Percentiles rank a stretch among this genome's conserved stretches.
These are phyloP conservation scores for Coniella vitis DNA, from an alignment of 2,329 filamentous ascomycete species.

Conservation along the genomic window DNA sequence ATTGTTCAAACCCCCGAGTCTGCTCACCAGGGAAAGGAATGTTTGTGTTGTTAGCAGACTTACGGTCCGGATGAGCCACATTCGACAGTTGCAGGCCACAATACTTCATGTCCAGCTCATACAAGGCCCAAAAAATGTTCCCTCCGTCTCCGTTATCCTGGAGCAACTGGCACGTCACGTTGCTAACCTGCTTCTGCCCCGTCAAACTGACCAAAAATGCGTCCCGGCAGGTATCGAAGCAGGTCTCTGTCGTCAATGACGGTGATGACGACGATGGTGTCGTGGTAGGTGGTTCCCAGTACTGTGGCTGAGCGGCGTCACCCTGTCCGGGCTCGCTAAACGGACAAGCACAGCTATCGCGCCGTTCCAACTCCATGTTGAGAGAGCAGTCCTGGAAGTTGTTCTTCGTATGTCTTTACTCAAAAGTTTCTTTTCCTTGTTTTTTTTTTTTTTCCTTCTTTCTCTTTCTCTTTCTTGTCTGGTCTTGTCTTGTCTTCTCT, in stretches of 20 bases:
- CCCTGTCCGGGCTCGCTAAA: conserved; percentile 7
- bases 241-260: background rate
- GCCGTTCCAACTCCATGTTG: conserved; percentile 3
- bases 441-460: background rate
- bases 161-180: conserved; percentile 6
- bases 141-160: conserved; percentile 3
- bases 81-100: conserved; percentile 36
- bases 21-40: too few species aligned
- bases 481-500: too few species aligned
- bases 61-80: conserved; percentile 37
- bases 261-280: background rate
- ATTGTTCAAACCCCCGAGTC: too few species aligned
- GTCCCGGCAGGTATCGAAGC: conserved; percentile 3
- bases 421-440: background rate
- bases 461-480: background rate
- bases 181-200: conserved; percentile 1
- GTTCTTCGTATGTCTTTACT: too few species aligned
- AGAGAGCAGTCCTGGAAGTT: too few species aligned
- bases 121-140: conserved; percentile 34
- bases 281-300: background rate
- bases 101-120: conserved; percentile 44
- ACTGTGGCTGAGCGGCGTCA: background rate
- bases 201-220: conserved; percentile 7
- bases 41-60: too few species aligned
- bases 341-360: conserved; percentile 10